phyloP scores from a whole-genome alignment of 2,329 filamentous ascomycete species.

The Dendryphion nanum region DNA sequence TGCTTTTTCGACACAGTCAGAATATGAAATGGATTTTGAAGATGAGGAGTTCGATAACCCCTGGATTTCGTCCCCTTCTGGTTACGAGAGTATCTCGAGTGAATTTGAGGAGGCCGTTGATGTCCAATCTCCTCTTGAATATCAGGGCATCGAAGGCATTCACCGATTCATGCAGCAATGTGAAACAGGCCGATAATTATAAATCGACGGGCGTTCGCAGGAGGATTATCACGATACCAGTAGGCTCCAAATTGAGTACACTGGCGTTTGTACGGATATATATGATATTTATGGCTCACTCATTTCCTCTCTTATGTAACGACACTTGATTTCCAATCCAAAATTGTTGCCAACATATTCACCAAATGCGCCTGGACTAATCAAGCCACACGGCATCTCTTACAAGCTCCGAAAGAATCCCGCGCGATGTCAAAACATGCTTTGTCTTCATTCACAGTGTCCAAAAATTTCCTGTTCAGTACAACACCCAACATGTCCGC shows the following conservation, averaged over 20 bases:
- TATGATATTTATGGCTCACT: background rate
- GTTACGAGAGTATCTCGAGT: slow-evolving; percentile 58
- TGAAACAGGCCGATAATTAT: slow-evolving; percentile 41
- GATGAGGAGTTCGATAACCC: slow-evolving; percentile 47
- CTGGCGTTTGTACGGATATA: slow-evolving; percentile 9
- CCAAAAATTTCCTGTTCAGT: no score
- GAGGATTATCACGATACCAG: background rate
- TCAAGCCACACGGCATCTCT: no score
- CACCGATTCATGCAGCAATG: slow-evolving; percentile 65
- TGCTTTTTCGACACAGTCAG: slow-evolving; percentile 40
- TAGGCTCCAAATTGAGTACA: slow-evolving; percentile 3
- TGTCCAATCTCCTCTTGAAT: slow-evolving; percentile 50
- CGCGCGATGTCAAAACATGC: no score
- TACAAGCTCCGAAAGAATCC: no score
- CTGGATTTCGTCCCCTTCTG: slow-evolving; percentile 53
- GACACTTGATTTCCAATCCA: no score
- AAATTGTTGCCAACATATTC: background rate
- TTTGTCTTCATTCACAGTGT: no score
- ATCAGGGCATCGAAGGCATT: slow-evolving; percentile 64
- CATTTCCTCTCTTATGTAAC: background rate
- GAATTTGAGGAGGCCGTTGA: slow-evolving; percentile 43
- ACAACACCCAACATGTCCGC: no score
- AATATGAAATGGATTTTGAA: slow-evolving; percentile 40
- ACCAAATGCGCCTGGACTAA: no score
- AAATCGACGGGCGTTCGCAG: background rate